These are phyloP conservation scores for Solanum lycopersicoides DNA, from an alignment of 257 asterid species.

Conservation along the genomic window DNA sequence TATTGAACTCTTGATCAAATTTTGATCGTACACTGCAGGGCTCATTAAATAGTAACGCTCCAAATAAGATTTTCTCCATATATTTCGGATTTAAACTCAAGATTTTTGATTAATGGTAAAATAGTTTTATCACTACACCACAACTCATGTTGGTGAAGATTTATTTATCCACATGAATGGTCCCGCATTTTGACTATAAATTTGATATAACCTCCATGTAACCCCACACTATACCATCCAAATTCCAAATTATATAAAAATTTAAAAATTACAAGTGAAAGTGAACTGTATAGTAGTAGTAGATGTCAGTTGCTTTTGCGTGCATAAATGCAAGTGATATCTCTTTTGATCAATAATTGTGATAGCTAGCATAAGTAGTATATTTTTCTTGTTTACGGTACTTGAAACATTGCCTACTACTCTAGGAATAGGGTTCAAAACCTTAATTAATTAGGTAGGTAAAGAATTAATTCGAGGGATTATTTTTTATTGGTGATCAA, in stretches of 20 bases:
- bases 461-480: neutral
- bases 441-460: neutral
- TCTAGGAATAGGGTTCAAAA: neutral
- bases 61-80: too few species aligned
- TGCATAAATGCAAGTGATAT: neutral
- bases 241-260: neutral
- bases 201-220: neutral
- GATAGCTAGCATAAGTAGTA: neutral
- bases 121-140: neutral
- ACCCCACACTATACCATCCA: neutral
- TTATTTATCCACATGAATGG: neutral
- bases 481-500: neutral
- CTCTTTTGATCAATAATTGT: neutral
- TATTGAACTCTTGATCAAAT: too few species aligned
- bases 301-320: neutral
- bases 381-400: neutral
- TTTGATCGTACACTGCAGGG: too few species aligned
- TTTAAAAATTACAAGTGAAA: neutral
- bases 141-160: neutral
- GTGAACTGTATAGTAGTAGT: neutral
- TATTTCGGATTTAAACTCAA: rapidly evolving
- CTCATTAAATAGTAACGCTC: rapidly evolving
- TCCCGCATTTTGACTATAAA: neutral
- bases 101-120: too few species aligned
- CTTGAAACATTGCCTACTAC: neutral